Conservation (phyloP, 2,329 filamentous ascomycete species). For the Trichoderma gracile region DNA sequence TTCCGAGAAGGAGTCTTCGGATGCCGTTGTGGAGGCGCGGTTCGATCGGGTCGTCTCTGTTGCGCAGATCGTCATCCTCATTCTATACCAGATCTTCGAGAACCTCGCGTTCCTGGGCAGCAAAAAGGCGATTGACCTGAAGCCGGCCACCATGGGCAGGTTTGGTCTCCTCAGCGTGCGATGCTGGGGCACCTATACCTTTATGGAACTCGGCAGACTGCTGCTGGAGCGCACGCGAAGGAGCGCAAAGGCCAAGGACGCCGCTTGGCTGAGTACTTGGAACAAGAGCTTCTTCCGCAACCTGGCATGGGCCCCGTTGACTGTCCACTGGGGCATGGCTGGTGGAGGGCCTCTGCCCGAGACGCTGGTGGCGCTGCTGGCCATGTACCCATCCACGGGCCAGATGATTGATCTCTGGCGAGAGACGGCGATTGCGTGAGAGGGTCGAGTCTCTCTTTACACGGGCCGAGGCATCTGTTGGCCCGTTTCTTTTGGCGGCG, state of each 20-base stretch:
- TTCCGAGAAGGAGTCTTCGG: constrained; percentile 27
- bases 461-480: neutral
- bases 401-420: constrained; percentile 51
- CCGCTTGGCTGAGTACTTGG: constrained; percentile 54
- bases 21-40: constrained; percentile 36
- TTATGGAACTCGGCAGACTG: constrained; percentile 71
- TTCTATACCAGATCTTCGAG: constrained; percentile 76
- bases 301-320: constrained; percentile 76
- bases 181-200: constrained; percentile 78
- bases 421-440: constrained; percentile 36
- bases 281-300: constrained; percentile 69
- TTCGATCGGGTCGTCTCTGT: constrained; percentile 58
- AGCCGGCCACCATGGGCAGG: constrained; percentile 56
- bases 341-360: constrained; percentile 54
- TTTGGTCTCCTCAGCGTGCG: constrained; percentile 73
- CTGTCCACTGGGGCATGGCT: constrained; percentile 78
- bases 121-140: constrained; percentile 68
- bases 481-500: neutral
- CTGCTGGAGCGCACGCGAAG: constrained; percentile 47
- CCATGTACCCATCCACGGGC: constrained; percentile 47
- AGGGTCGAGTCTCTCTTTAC: neutral
- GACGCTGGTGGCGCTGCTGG: constrained; percentile 44
- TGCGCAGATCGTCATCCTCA: constrained; percentile 66
- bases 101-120: constrained; percentile 76
- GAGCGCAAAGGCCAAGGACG: constrained; percentile 41